Evolutionary conservation across 306 rosid species (phyloP).

Genomic region (Cucumis sativus): Cucumber_9930_V3 NC_026655.2:3532001-3532500

Average conservation of each 20-base stretch:
- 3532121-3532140: neutral
- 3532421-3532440: conserved; percentile 12
- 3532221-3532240: conserved; percentile 2
- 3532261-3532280: neutral
- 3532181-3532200: neutral
- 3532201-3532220: neutral
- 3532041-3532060: conserved; percentile 1
- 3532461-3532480: neutral
- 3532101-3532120: neutral
- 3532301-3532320: neutral
- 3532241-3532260: neutral
- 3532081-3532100: conserved; percentile 1
- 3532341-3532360: neutral
- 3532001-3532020: neutral
- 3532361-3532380: conserved; percentile 9
- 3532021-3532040: conserved; percentile 1
- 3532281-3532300: conserved; percentile 3
- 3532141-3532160: neutral
- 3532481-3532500: conserved; percentile 12
- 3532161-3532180: neutral
- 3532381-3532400: conserved; percentile 14
- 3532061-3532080: neutral
- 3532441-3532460: conserved; percentile 10
- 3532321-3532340: conserved; percentile 10
- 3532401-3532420: conserved; percentile 23